A percentile compares a stretch with the other conserved stretches of the same genome.
phyloP scores from a whole-genome alignment of 331 rosid genomes.

The Acacia pycnantha region DNA sequence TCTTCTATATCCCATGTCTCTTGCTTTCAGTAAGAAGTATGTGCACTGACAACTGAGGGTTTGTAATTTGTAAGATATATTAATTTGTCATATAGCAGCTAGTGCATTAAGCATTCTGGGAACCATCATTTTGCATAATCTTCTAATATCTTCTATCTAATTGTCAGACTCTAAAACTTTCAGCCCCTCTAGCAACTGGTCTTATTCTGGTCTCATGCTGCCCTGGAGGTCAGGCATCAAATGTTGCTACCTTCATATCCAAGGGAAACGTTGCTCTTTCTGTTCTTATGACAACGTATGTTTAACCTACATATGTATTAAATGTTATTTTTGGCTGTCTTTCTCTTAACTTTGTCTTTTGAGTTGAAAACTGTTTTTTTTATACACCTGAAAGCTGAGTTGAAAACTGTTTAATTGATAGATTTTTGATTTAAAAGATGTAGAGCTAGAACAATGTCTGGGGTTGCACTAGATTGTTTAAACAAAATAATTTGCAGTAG shows the following conservation, averaged over 20 bases:
- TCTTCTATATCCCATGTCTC: neutral
- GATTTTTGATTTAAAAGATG: neutral
- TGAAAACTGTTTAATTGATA: neutral
- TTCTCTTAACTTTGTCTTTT: neutral
- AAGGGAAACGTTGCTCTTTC: constrained; percentile 97
- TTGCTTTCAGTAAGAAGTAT: neutral
- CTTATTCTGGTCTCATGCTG: constrained; percentile 97
- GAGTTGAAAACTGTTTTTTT: neutral
- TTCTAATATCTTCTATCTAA: constrained; percentile 27
- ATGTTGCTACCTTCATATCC: constrained; percentile 91
- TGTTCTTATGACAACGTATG: constrained; percentile 95
- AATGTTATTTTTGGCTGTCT: neutral
- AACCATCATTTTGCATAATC: neutral
- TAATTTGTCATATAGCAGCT: neutral
- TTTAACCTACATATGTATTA: constrained; percentile 20
- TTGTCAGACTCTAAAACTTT: constrained; percentile 78
- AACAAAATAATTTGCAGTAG: neutral
- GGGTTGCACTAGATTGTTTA: neutral
- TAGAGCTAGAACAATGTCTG: neutral
- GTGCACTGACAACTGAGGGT: neutral
- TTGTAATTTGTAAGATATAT: neutral
- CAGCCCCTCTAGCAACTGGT: constrained; percentile 97
- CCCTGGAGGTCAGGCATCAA: constrained; percentile 99
- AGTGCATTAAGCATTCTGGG: neutral
- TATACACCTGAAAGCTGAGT: neutral